Percentiles rank a stretch among this genome's conserved stretches.
These are phyloP conservation scores for Colletotrichum godetiae DNA, from an alignment of 2,329 filamentous ascomycete species.

Conservation along the genomic window DNA sequence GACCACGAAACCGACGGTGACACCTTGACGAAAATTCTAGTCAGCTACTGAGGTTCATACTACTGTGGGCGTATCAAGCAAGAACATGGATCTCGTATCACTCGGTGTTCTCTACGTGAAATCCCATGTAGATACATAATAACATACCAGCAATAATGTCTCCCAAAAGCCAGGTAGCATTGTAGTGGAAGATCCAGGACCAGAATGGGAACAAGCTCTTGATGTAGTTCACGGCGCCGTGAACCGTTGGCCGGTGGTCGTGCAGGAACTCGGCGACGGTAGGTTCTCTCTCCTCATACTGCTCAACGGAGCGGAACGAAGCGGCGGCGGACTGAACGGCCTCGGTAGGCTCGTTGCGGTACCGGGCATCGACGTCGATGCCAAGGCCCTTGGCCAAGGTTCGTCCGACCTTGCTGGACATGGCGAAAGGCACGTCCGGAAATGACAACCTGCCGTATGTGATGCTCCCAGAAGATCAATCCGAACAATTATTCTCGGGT, in stretches of 20 bases:
- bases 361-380: conserved; percentile 45
- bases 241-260: conserved; percentile 49
- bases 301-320: conserved; percentile 37
- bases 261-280: conserved; percentile 54
- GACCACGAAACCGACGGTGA: conserved; percentile 80
- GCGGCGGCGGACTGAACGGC: conserved; percentile 42
- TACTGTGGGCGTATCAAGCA: too few relatives aligned
- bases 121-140: neutral
- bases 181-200: conserved; percentile 57
- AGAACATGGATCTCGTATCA: too few relatives aligned
- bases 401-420: conserved; percentile 38
- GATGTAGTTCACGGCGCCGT: conserved; percentile 47
- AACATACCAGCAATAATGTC: conserved; percentile 35
- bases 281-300: conserved; percentile 50
- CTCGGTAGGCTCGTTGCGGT: conserved; percentile 40
- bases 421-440: neutral
- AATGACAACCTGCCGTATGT: neutral
- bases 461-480: neutral
- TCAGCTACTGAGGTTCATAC: conserved; percentile 22
- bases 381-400: conserved; percentile 43
- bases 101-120: neutral
- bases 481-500: neutral
- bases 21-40: conserved; percentile 38
- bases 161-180: conserved; percentile 35
- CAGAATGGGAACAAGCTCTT: conserved; percentile 60